Base-by-base conservation (phyloP, 805 yeast genomes). In the Candida peoriensis region DNA sequence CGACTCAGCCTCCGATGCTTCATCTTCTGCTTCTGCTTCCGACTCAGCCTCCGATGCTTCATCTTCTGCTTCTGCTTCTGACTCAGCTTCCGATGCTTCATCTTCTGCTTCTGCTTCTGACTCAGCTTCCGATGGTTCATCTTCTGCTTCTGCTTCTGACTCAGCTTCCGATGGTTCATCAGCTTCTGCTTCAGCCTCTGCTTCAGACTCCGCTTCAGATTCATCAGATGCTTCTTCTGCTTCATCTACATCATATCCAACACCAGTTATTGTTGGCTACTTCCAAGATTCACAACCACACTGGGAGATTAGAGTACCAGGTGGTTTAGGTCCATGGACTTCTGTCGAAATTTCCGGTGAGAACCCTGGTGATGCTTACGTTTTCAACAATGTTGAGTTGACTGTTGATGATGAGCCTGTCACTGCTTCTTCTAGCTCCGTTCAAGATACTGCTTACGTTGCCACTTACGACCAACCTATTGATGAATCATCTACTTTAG, bases 261-360 rank as follows among this genome's bases (percentile, higher is more conserved):
- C 18, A 54, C 65, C 14, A 42, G 42, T 7, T 33, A 43, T 15
- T 43, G 53, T 19, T 44, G 61, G 35, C 50, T 62, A 10, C 41
- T 36, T 23, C 42, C 41, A 15, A 55, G 62, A 22, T 57, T 70
- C 38, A 56, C 48, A 21, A 59, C 54, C 15, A 72, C 76, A 46
- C 68, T 75, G 11, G 74, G 74, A 55, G 68, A 69, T 27, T 54
- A 64, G 23, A 55, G 39, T 28, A 32, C 46, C 24, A 56, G 61
- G 20, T 55, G 57, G 1, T 83, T 85, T 43, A 74, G 70, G 42
- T 70, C 74, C 14, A 76, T 38, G 42, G 56, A 81, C 87, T 78
- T 34, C 71, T 78, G 26, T 66, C 74, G 34, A 78, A 65, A 46
- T 83, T 86, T 10, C 68, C 68, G 15, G 74, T 56, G 0, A 76